Conservation (phyloP, 768 basidiomycete genomes). For the Neoboletus subvelutipes region DNA sequence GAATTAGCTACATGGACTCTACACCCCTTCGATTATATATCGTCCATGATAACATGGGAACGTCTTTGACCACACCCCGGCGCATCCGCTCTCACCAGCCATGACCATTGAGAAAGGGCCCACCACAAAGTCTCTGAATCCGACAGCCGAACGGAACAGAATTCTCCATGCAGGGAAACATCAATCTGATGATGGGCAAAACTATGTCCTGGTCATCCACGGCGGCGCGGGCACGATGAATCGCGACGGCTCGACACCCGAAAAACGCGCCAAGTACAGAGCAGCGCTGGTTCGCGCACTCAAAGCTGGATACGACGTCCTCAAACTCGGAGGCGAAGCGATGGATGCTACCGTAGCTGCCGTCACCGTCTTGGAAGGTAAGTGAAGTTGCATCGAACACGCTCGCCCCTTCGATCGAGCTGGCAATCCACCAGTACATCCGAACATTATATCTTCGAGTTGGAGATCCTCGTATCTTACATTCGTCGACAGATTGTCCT, state of each 20-base stretch:
- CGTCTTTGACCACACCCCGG: not conserved
- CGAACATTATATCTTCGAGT: not conserved
- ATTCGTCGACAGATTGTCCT: constrained; percentile 53
- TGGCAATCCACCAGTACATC: not conserved
- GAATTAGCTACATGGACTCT: not conserved
- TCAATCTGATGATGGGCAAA: constrained; percentile 7
- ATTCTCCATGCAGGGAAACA: constrained; percentile 10
- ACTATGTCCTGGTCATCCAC: constrained; percentile 63
- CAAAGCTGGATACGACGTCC: constrained; percentile 58
- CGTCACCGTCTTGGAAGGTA: constrained; percentile 72
- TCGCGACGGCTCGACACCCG: constrained; percentile 54
- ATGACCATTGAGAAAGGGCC: constrained; percentile 12
- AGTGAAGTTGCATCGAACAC: not conserved
- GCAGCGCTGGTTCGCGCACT: constrained; percentile 54
- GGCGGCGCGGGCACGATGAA: constrained; percentile 78
- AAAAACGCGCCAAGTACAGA: constrained; percentile 58
- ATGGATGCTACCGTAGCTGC: constrained; percentile 82
- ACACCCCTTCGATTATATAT: not conserved
- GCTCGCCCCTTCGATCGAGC: not conserved
- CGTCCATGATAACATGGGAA: constrained; percentile 1
- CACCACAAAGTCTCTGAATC: not conserved
- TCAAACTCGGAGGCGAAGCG: constrained; percentile 70
- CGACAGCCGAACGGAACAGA: not conserved
- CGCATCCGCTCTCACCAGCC: not conserved
- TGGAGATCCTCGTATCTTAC: not conserved